phyloP scores from a whole-genome alignment of 2,329 filamentous ascomycete species.

The Nothomitra cinnamomea region DNA sequence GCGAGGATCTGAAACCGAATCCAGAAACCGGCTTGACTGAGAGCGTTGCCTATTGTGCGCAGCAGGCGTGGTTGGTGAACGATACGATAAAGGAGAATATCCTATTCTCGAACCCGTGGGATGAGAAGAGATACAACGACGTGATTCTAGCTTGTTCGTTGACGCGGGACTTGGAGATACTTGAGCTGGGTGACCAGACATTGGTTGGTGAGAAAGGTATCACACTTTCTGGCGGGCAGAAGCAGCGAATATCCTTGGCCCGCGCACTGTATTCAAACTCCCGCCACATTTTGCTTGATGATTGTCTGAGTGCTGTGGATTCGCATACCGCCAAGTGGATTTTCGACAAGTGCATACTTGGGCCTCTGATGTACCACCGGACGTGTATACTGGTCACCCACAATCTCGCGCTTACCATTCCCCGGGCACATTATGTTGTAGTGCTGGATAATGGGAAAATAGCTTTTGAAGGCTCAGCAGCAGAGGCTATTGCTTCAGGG shows the following conservation, averaged over 20 bases:
- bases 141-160: conserved; percentile 85
- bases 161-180: conserved; percentile 77
- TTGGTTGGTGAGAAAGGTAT: conserved; percentile 96
- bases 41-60: conserved; percentile 88
- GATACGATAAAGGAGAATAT: conserved; percentile 94
- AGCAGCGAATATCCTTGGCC: conserved; percentile 93
- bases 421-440: conserved; percentile 64
- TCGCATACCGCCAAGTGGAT: conserved; percentile 98
- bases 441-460: conserved; percentile 78
- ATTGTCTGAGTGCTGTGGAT: conserved; percentile 91
- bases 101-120: conserved; percentile 64
- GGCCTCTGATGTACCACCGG: conserved; percentile 70
- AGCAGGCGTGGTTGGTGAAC: conserved; percentile 94
- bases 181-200: conserved; percentile 84
- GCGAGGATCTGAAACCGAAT: conserved; percentile 69
- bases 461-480: conserved; percentile 54
- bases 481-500: conserved; percentile 70
- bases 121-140: conserved; percentile 68
- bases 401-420: conserved; percentile 77
- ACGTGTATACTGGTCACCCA: conserved; percentile 95
- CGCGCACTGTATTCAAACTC: conserved; percentile 93
- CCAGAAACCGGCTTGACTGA: conserved; percentile 76
- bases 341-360: conserved; percentile 80
- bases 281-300: conserved; percentile 77
- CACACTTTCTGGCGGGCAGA: conserved; percentile 88